These are phyloP conservation scores for Trichophyton benhamiae DNA, from an alignment of 2,329 filamentous ascomycete genomes.

Conservation along the genomic window DNA sequence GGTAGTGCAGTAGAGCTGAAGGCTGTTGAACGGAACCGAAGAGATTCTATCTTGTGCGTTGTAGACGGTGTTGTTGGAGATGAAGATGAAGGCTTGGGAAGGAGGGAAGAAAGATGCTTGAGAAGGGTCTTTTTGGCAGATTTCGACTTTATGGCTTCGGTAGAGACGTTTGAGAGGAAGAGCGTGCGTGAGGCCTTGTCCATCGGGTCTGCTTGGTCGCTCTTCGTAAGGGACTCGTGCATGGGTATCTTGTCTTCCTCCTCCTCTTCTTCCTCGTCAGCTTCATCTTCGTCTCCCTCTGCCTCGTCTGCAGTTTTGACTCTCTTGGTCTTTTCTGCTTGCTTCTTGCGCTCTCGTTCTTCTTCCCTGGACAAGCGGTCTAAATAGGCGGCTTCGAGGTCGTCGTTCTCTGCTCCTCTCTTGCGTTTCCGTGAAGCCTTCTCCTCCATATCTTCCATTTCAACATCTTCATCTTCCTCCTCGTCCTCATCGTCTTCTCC, in stretches of 20 bases:
- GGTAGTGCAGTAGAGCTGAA: conserved; percentile 64
- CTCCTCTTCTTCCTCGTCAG: conserved; percentile 31
- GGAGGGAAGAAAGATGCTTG: conserved; percentile 64
- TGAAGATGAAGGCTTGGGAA: conserved; percentile 37
- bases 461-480: background rate
- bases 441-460: conserved; percentile 30
- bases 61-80: conserved; percentile 33
- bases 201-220: conserved; percentile 41
- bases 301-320: conserved; percentile 31
- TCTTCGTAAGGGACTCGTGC: conserved; percentile 29
- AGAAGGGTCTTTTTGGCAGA: conserved; percentile 64
- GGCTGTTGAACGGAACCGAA: conserved; percentile 87
- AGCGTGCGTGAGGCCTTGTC: conserved; percentile 83
- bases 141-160: conserved; percentile 69
- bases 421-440: conserved; percentile 40
- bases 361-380: conserved; percentile 33
- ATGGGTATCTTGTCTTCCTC: conserved; percentile 41
- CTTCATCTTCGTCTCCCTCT: conserved; percentile 27
- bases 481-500: conserved; percentile 45
- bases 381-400: conserved; percentile 35
- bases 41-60: conserved; percentile 66
- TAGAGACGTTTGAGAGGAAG: conserved; percentile 85
- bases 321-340: conserved; percentile 26
- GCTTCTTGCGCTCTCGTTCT: conserved; percentile 25
- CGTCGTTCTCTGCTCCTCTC: conserved; percentile 39